Base-by-base conservation (phyloP, 176 grass and related monocot species). In the Saccharum officinarum region DNA sequence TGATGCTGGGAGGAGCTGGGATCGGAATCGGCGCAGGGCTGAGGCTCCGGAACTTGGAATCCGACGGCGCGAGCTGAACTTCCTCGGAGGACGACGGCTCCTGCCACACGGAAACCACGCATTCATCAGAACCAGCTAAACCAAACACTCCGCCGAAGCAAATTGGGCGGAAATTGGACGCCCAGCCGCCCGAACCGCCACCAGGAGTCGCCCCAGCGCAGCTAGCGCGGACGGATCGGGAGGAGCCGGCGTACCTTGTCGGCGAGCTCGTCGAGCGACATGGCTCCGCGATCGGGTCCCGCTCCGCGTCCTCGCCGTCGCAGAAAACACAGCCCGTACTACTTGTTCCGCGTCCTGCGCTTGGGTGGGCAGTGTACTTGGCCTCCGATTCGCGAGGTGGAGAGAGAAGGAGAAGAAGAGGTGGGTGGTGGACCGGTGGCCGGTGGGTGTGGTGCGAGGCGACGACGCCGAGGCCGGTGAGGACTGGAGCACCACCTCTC, bases 201-300 rank as follows among this genome's bases (percentile, higher is more conserved):
- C 7, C 9, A 9, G 28, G 15, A 66, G 10, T 33, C 49, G 7
- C 39, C 59, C 69, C 57, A 23, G n/a, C 57, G 55, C 47, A 23
- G 39, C n/a, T 18, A 74, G 81, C 15, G 14, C 38, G 11, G 31
- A 9, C 37, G 60, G 49, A 85, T 49, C 38, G n/a, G 46, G 46
- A 11, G 10, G 10, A 0, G 46, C 45, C 8, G 0, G 73, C 54
- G 23, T 87, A 91, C 89, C 89, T 91, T 33, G 15, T 87, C 84
- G 61, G 89, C 39, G 34, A 79, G 85, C 39, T 91, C 89, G 80
- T 86, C 89, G 61, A 87, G 61, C 84, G 84, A 82, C 89, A 90
- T 75, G 89, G 67, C 80, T 45, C 57, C 83, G 83, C 57, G 84
- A 90, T 90, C 84, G 72, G 38, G 82, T 4, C 30, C 30, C 54